These are phyloP conservation scores for Ogataea parapolymorpha DNA, from an alignment of 805 yeast species.

Conservation along the genomic window DNA sequence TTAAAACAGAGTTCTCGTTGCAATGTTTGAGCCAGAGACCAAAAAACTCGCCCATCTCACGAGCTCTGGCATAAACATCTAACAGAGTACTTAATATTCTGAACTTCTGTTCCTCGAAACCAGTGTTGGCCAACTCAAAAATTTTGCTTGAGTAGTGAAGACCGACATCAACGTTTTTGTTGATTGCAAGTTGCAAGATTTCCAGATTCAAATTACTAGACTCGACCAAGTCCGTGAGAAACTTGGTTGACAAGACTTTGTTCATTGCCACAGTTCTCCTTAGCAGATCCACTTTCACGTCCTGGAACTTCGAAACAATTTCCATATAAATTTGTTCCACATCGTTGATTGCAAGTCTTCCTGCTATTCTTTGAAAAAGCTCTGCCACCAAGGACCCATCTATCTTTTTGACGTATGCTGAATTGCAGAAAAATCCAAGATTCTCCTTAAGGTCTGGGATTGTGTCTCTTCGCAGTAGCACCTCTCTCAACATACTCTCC, in stretches of 20 bases:
- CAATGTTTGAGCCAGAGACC: constrained; percentile 38
- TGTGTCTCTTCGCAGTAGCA: constrained; percentile 29
- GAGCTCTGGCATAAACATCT: constrained; percentile 49
- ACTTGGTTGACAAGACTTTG: constrained; percentile 50
- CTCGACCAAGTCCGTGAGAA: constrained; percentile 42
- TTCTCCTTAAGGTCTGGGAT: constrained; percentile 28
- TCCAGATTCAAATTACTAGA: constrained; percentile 34
- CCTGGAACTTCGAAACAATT: constrained; percentile 38
- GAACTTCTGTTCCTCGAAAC: background rate
- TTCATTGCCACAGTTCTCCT: constrained; percentile 46
- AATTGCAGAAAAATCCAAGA: constrained; percentile 31
- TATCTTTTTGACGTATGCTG: constrained; percentile 15
- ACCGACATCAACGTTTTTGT: constrained; percentile 59
- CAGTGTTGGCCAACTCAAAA: constrained; percentile 16
- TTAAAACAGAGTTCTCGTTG: constrained; percentile 14
- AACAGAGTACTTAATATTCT: constrained; percentile 15
- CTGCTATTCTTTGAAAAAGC: constrained; percentile 32
- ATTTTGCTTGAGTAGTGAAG: constrained; percentile 39
- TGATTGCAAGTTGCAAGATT: constrained; percentile 45
- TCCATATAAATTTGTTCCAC: constrained; percentile 49
- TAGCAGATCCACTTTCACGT: constrained; percentile 42
- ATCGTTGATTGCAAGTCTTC: constrained; percentile 33
- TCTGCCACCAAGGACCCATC: constrained; percentile 24
- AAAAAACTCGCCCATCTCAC: constrained; percentile 54
- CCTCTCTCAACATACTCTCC: constrained; percentile 24